A percentile compares a stretch with the other conserved stretches of the same genome.
phyloP scores from a whole-genome alignment of 306 rosid genomes.

The Dryas alaskensis region DNA sequence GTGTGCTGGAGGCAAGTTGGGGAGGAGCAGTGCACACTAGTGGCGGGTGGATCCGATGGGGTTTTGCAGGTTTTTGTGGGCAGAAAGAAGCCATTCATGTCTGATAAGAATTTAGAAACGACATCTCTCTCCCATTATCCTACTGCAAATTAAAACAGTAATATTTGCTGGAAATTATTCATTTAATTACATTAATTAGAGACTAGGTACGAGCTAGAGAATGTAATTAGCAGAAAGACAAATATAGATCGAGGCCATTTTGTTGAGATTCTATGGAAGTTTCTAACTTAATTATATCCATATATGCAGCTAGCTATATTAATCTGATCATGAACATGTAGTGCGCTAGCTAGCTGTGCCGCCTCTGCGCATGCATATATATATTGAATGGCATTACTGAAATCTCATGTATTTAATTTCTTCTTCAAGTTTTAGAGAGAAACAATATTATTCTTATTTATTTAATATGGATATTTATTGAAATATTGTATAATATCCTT shows the following conservation, averaged over 20 bases:
- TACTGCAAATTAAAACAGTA: too few species aligned
- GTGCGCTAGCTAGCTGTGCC: too few species aligned
- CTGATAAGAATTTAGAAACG: not conserved
- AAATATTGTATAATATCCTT: too few species aligned
- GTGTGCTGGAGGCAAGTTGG: conserved; percentile 56
- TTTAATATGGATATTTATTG: too few species aligned
- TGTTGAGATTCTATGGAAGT: not conserved
- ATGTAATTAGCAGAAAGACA: too few species aligned
- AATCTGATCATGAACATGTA: too few species aligned
- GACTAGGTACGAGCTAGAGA: too few species aligned
- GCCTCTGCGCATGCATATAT: too few species aligned
- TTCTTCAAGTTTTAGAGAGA: too few species aligned
- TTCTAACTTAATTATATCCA: not conserved
- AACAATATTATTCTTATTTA: too few species aligned
- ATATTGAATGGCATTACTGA: not conserved
- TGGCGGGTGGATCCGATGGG: conserved; percentile 62
- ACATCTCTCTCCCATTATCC: conserved; percentile 3
- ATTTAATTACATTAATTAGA: not conserved
- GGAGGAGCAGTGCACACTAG: conserved; percentile 40
- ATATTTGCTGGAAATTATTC: not conserved
- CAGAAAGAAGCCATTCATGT: conserved; percentile 21
- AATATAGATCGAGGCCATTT: not conserved
- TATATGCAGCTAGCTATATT: too few species aligned
- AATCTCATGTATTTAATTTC: not conserved
- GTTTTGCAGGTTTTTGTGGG: conserved; percentile 54